Evolutionary conservation across 345 rosid species (phyloP), one percentile per base, ranked within the genome.

Genomic region (Lepidium didymum): DNA sequence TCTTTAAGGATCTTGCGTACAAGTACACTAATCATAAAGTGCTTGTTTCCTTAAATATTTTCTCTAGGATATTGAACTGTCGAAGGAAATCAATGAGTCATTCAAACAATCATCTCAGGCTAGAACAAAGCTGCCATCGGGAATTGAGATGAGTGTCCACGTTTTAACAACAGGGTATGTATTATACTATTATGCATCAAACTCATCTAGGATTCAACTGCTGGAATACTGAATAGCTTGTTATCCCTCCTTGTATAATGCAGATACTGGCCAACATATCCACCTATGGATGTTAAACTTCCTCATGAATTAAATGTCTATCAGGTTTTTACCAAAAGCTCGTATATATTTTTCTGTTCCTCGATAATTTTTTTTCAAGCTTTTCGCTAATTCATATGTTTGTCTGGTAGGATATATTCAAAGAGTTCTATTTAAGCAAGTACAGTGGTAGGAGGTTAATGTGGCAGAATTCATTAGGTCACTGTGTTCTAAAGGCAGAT

Each of bases 221-320:
- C 47, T 56, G 41, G 41, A 38, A 35, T 47, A 62, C 7, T 0
- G 0, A 16, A 55, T 62, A 46, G 42, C 56, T 53, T 60, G 56
- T 60, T 59, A 42, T 41, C n/a, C 35, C 60, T 76, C 19, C 62
- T 34, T 56, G 23, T 77, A 65, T 61, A 36, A 58, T 85, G 78
- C 80, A 94, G 99, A 72, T 94, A 89, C 80, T 94, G 99, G 99
- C 99, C 99, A 63, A 94, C 97, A 27, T 94, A 94, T 81, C 96
- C 99, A 15, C 99, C 96, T 40, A 91, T 94, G 97, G 93, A 87
- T 82, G 96, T 94, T 42, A 89, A 96, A 78, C 96, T 94, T 71
- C 99, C 99, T 76, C 97, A 87, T 72, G 99, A 94, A 75, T 78
- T 94, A 73, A 91, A 91, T 82, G 96, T 94, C 35, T 91, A 94